Evolutionary conservation across 805 yeast genomes (phyloP), one percentile per base, ranked within the genome.

Genomic region (Kodamaea neixiangensis): DNA sequence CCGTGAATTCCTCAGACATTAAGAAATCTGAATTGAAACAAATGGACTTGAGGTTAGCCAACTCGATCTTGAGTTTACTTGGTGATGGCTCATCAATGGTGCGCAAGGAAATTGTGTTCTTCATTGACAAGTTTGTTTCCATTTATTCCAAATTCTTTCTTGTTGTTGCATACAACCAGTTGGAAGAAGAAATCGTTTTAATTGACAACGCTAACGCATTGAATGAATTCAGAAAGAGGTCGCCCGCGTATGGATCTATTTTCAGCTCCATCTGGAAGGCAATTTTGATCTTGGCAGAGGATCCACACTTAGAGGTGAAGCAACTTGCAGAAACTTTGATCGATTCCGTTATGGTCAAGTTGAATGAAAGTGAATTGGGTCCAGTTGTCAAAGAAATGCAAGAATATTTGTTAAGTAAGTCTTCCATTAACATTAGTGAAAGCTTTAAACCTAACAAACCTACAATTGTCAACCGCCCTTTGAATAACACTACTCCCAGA

Each of bases 21-120:
- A 54, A 77, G 44, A 64, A 59, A 51, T 75, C 71, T 47, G 87
- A 81, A 54, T 64, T 85, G 52, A 82, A 77, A 59, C 82, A 81
- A 52, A 89, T 85, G 57, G 96, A 90, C 59, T 72, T 86, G 17
- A 80, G 79, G 48, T 72, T 91, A 34, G 89, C 96, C 1, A 79
- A 83, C 52, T 81, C 85, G 0, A 81, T 90, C 0, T 65, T 92
- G 25, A 75, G 81, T 11, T 68, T 89, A 25, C 78, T 90, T 2
- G 86, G 87, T 43, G 98, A 94, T 68, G 98, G 96, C 0, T 88
- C 97, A 0, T 83, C 96, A 0, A 70, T 93, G 57, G 97, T 94
- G 1, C 73, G 99, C 51, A 83, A 90, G 55, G 98, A 94, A 64
- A 80, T 89, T 7, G 82, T 88, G 5, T 83, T 85, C 20, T 88